Conservation (phyloP, 495 filamentous ascomycete species). For the Penicillium paradoxum region DNA sequence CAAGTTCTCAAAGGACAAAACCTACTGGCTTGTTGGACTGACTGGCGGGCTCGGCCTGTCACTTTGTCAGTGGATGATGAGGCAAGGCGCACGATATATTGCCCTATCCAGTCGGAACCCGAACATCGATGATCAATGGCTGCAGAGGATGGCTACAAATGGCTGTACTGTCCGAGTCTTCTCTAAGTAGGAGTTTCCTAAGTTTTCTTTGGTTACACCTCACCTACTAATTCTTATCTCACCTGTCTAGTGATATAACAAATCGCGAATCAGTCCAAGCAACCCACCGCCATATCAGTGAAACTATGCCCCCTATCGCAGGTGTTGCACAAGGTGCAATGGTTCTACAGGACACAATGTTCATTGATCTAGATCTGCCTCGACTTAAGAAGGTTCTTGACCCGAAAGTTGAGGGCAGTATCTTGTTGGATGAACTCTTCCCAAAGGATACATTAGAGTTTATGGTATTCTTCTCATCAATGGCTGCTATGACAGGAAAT, state of each 20-base stretch:
- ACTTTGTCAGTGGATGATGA: slow-evolving; percentile 51
- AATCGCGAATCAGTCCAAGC: slow-evolving; percentile 28
- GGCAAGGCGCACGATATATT: slow-evolving; percentile 50
- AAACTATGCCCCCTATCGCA: slow-evolving; percentile 42
- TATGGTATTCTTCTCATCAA: slow-evolving; percentile 37
- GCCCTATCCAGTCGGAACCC: slow-evolving; percentile 55
- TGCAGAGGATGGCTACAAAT: slow-evolving; percentile 26
- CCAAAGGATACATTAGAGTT: slow-evolving; percentile 35
- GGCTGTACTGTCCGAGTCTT: slow-evolving; percentile 19
- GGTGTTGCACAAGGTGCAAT: slow-evolving; percentile 50
- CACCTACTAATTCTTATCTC: background rate
- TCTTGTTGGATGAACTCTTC: slow-evolving; percentile 36
- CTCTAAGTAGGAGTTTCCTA: slow-evolving; percentile 12
- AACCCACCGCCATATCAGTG: slow-evolving; percentile 32
- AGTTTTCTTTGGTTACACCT: background rate
- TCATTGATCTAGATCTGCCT: slow-evolving; percentile 51
- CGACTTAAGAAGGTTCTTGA: slow-evolving; percentile 45
- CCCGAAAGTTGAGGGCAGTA: slow-evolving; percentile 46
- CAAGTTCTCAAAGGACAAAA: slow-evolving; percentile 33
- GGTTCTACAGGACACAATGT: slow-evolving; percentile 47
- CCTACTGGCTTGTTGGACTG: slow-evolving; percentile 55
- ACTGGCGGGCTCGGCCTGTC: slow-evolving; percentile 56
- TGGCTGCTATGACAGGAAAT: slow-evolving; percentile 30
- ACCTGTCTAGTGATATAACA: slow-evolving; percentile 10
- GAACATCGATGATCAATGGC: slow-evolving; percentile 46